These are phyloP conservation scores for Diaporthe caulivora DNA, from an alignment of 2,329 filamentous ascomycete species.

Conservation along the genomic window DNA sequence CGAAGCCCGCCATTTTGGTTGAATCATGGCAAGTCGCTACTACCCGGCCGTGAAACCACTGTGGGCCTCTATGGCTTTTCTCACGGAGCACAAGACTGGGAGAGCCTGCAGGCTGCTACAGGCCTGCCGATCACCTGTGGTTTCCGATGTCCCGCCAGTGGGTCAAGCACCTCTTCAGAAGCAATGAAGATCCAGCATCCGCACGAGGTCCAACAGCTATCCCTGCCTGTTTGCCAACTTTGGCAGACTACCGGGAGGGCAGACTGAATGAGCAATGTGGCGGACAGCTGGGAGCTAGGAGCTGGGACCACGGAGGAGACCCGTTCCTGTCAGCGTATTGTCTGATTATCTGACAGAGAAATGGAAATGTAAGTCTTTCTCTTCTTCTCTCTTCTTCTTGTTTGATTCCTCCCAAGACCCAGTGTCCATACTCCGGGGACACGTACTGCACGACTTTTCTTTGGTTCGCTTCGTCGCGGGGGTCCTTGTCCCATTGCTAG, in stretches of 20 bases:
- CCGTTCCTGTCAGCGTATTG: background rate
- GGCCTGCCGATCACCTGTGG: constrained; percentile 9
- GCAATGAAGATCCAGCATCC: constrained; percentile 2
- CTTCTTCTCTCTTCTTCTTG: constrained; percentile 4
- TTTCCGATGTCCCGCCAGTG: constrained; percentile 16
- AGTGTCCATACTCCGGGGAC: background rate
- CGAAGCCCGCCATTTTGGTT: background rate
- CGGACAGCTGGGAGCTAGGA: constrained; percentile 3
- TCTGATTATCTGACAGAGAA: constrained; percentile 1
- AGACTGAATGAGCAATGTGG: background rate
- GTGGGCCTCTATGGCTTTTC: background rate
- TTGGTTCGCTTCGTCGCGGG: background rate
- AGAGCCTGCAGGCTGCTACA: constrained; percentile 19
- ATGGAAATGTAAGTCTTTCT: background rate
- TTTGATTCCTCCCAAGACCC: background rate
- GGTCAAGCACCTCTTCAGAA: constrained; percentile 20
- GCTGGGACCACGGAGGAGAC: constrained; percentile 12
- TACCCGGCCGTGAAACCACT: constrained; percentile 18
- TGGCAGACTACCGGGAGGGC: background rate
- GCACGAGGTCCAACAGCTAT: background rate
- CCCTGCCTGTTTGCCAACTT: constrained; percentile 22
- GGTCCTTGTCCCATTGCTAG: constrained; percentile 29
- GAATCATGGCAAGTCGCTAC: constrained; percentile 24
- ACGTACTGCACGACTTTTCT: constrained; percentile 15
- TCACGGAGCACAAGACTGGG: background rate